Evolutionary conservation across 768 basidiomycete genomes (phyloP).

Genomic region (Suillus hirtellus): DNA sequence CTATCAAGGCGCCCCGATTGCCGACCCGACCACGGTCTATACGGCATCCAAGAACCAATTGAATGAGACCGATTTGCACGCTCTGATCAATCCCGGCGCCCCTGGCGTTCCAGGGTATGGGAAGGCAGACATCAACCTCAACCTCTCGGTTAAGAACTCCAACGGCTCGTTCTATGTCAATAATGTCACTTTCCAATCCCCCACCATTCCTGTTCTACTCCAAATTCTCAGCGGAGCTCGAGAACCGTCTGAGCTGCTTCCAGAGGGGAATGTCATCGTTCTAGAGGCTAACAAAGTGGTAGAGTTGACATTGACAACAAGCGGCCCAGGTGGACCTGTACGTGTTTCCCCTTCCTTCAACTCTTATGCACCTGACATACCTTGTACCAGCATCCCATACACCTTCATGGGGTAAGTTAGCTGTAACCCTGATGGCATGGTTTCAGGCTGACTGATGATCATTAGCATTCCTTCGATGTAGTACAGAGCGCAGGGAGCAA

Average conservation of each 20-base stretch:
- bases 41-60: slow-evolving; percentile 27
- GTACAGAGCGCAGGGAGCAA: slow-evolving; percentile 41
- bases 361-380: background rate
- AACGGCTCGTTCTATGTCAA: slow-evolving; percentile 18
- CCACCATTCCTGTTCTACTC: slow-evolving; percentile 42
- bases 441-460: background rate
- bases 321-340: slow-evolving; percentile 8
- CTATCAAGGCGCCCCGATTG: slow-evolving; percentile 42
- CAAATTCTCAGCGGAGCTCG: slow-evolving; percentile 45
- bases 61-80: slow-evolving; percentile 31
- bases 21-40: slow-evolving; percentile 41
- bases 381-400: slow-evolving; percentile 40
- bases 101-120: slow-evolving; percentile 42
- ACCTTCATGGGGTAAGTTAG: slow-evolving; percentile 42
- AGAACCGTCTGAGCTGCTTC: slow-evolving; percentile 28
- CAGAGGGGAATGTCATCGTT: slow-evolving; percentile 24
- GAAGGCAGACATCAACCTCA: slow-evolving; percentile 41
- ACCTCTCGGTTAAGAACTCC: slow-evolving; percentile 16
- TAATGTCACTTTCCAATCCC: slow-evolving; percentile 20
- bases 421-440: background rate
- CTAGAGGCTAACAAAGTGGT: slow-evolving; percentile 30
- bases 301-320: slow-evolving; percentile 19
- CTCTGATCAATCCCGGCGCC: slow-evolving; percentile 29
- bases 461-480: slow-evolving; percentile 47
- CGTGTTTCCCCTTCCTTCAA: background rate